Percentiles rank a stretch among this genome's conserved stretches.
Conservation (phyloP, 2,329 filamentous ascomycete genomes). For the Coniochaeta sp. region DNA sequence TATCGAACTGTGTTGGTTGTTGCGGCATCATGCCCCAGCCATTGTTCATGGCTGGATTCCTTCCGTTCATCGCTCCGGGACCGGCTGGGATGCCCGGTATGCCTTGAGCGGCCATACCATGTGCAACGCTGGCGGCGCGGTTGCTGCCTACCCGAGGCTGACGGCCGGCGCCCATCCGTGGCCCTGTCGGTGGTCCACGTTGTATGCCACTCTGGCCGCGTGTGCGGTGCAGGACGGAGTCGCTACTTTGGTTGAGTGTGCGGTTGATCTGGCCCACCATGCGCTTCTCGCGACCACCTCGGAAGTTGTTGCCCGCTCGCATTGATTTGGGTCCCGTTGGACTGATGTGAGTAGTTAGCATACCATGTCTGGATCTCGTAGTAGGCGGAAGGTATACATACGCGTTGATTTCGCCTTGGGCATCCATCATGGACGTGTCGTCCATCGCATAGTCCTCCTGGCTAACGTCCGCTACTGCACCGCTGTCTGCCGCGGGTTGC, state of each 20-base stretch:
- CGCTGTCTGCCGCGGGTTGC: conserved; percentile 21
- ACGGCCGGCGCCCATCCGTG: conserved; percentile 46
- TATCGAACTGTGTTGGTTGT: conserved; percentile 44
- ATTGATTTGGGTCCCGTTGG: conserved; percentile 94
- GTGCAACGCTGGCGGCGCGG: conserved; percentile 40
- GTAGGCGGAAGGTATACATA: conserved; percentile 32
- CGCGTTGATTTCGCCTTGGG: conserved; percentile 40
- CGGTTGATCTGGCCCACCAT: conserved; percentile 81
- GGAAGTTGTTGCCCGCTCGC: conserved; percentile 58
- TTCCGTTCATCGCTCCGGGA: conserved; percentile 27
- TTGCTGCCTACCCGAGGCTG: conserved; percentile 43
- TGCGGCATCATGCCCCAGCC: conserved; percentile 39
- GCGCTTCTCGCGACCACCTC: conserved; percentile 63
- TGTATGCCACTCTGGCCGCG: conserved; percentile 69
- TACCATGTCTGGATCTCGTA: background rate
- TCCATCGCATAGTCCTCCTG: conserved; percentile 55
- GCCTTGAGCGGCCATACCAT: conserved; percentile 37
- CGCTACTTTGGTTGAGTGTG: conserved; percentile 68
- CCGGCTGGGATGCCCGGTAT: conserved; percentile 25
- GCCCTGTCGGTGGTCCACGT: conserved; percentile 65
- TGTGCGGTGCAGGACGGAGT: conserved; percentile 73
- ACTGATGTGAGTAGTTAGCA: conserved; percentile 45
- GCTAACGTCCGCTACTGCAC: conserved; percentile 19
- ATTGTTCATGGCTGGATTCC: conserved; percentile 32
- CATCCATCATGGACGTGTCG: conserved; percentile 25